Base-by-base conservation (phyloP, 805 yeast species). In the Metschnikowia cubensis region DNA sequence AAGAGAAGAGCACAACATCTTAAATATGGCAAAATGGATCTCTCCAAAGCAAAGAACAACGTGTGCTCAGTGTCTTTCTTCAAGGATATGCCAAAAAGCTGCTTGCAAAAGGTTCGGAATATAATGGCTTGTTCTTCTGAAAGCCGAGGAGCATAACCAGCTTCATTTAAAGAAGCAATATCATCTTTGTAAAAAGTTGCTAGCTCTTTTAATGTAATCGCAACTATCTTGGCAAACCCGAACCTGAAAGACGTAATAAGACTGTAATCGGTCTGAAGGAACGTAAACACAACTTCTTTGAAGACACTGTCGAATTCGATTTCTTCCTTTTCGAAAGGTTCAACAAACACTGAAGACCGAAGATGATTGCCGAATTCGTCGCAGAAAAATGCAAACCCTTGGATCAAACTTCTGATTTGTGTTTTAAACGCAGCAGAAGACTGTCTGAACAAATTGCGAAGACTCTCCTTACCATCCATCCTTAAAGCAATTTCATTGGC, bases 401-500 rank as follows among this genome's bases (percentile, higher is more conserved):
- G 83, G 6, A 79, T 61, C 58, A 79, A 58, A 0, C 81, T 70
- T 31, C 70, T 67, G 2, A 79, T 35, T 13, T 76, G 58, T 1
- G 67, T 60, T 35, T 66, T 62, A 4, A 68, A 45, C 0, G 73
- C 50, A 0, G 59, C 60, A 2, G 74, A 63, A 7, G 70, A 57
- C 6, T 56, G 55, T 10, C 56, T 54, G 10, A 70, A 48, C 45
- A 70, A 70, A 8, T 52, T 49, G 5, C 56, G 45, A 35, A 61
- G 61, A 14, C 66, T 59, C 13, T 53, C 52, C 7, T 43, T 50
- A 1, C 72, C 75, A 15, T 76, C 75, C n/a, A 76, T 60, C 60
- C 91, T 73, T 1, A 83, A 72, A 0, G 84, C 58, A 20, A 84
- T 77, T 58, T 86, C 91, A 35, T 75, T 65, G 75, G 83, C 79